Conservation (phyloP, 345 rosid genomes). For the Nephelium lappaceum region DNA sequence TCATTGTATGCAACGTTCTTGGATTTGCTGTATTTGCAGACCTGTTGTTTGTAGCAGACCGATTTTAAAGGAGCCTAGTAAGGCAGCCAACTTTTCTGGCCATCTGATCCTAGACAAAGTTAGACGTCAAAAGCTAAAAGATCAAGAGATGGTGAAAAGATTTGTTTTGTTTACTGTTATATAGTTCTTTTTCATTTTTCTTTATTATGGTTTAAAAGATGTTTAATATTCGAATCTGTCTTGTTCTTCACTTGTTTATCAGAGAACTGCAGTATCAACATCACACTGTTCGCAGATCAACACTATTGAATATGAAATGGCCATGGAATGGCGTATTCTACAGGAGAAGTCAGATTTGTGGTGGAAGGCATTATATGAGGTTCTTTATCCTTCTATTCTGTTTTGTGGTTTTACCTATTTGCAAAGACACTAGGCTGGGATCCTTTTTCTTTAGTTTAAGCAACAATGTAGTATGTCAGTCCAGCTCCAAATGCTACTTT, state of each 20-base stretch:
- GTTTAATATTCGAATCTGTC: not conserved
- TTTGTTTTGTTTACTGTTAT: not conserved
- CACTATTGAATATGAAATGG: constrained; percentile 41
- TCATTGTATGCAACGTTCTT: not conserved
- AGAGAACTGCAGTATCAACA: constrained; percentile 47
- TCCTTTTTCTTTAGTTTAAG: not conserved
- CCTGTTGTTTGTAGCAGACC: constrained; percentile 29
- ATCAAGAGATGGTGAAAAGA: constrained; percentile 31
- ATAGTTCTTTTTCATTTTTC: not conserved
- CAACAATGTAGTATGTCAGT: not conserved
- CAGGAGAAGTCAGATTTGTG: constrained; percentile 30
- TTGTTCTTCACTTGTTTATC: not conserved
- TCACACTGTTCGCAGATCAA: constrained; percentile 49
- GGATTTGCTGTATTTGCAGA: constrained; percentile 28
- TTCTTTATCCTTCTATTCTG: not conserved
- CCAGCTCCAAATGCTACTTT: too few species aligned
- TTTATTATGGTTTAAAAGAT: not conserved
- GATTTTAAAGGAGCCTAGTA: constrained; percentile 12
- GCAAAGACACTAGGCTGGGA: not conserved
- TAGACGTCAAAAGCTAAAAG: constrained; percentile 19
- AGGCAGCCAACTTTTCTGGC: constrained; percentile 27
- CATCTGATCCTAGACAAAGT: constrained; percentile 29
- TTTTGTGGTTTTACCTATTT: not conserved
- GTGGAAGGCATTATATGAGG: constrained; percentile 45
- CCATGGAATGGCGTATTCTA: constrained; percentile 39